Conservation (phyloP, 225 moss, liverwort and hornwort genomes). For the Thuidium tamariscinum region DNA sequence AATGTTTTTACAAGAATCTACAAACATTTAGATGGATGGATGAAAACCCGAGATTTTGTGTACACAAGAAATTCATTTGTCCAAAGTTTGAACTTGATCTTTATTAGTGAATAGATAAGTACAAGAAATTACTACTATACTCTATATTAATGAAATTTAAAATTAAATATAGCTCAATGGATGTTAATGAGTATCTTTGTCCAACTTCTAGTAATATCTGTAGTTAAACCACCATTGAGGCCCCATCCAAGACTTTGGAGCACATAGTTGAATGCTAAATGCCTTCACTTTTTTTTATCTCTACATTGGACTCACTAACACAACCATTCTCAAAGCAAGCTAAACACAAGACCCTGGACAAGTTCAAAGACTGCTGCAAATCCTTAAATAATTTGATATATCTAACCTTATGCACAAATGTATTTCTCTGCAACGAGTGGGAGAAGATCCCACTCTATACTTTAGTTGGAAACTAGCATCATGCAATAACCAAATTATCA, state of each 20-base stretch:
- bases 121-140: neutral
- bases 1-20: neutral
- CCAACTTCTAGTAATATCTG: neutral
- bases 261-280: neutral
- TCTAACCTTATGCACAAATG: no score
- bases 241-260: neutral
- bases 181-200: neutral
- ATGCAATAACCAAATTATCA: no score
- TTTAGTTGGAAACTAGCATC: neutral
- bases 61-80: rapidly evolving
- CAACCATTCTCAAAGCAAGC: neutral
- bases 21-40: neutral
- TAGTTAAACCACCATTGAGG: no score
- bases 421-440: neutral
- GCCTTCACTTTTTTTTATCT: neutral
- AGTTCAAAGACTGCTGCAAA: neutral
- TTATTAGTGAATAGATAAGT: rapidly evolving
- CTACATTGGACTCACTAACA: neutral
- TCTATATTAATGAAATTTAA: neutral
- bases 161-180: neutral
- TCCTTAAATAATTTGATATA: neutral
- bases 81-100: rapidly evolving
- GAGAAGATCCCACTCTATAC: neutral
- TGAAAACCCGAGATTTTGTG: neutral
- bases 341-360: rapidly evolving